Base-by-base conservation (phyloP, 495 filamentous ascomycete species). In the Trichoderma virens region DNA sequence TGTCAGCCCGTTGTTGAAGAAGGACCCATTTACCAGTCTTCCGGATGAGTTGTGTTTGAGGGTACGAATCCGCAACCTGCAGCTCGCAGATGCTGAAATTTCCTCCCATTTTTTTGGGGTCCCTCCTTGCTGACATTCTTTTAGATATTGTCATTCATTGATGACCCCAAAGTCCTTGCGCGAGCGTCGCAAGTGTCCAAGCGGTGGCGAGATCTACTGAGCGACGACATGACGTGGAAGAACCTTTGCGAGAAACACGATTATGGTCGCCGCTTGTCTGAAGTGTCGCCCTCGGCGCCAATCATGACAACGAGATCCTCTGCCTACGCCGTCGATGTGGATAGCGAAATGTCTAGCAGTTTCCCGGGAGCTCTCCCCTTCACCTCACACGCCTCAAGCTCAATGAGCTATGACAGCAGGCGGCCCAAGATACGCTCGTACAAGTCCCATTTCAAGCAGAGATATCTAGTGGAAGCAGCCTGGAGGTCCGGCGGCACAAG, bases 141-240 rank as follows among this genome's bases (percentile, higher is more conserved):
- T 11, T 71, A 94, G 88, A 89, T 97, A 64, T 83, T 97, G 34
- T 93, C 92, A 25, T 97, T 92, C 70, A 89, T 98, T 69, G 95
- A 98, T 69, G 93, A 98, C 68, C 90, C 93, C 0, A 91, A 90
- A 72, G 93, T 94, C 4, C 84, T 98, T 20, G 93, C 91, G 34
- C 83, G 94, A 72, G 88, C 94, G 51, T 95, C 92, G 41, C 93
- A 97, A 73, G 94, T 98, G 34, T 98, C 93, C 59, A 83, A 85
- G 56, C 83, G 91, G 67, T 98, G 94, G 94, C 84, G 89, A n/a
- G 90, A 96, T 70, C 80, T 98, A 4, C 78, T 98, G 51, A 92
- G 87, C 69, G 94, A 98, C 70, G 94, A 98, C 76, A 92, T 96
- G 72, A 96, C 95, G 2, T 98, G 94, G 94, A 97, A 96, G 80